A percentile compares a stretch with the other conserved stretches of the same genome.
phyloP scores from a whole-genome alignment of 1,284 basidiomycete species.

The Malassezia sympodialis region DNA sequence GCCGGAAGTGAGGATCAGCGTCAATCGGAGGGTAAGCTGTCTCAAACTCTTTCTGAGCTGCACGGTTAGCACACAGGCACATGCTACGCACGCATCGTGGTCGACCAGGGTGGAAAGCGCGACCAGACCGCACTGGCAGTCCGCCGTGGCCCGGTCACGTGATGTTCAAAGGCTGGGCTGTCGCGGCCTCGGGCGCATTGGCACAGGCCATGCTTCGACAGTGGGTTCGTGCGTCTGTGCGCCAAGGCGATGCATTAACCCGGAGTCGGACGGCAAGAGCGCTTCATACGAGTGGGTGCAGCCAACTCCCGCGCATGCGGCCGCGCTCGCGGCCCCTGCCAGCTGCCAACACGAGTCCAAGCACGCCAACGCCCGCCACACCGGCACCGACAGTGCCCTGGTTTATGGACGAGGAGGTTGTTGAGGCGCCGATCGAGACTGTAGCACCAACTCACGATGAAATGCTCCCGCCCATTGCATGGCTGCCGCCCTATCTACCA shows the following conservation, averaged over 20 bases:
- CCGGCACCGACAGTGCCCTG: conserved; percentile 22
- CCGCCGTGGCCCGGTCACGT: conserved; percentile 5
- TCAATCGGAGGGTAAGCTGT: conserved; percentile 53
- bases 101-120: neutral
- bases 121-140: neutral
- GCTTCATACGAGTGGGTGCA: neutral
- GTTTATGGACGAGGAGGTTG: conserved; percentile 32
- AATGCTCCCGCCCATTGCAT: conserved; percentile 4
- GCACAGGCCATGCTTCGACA: neutral
- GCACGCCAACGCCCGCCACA: neutral
- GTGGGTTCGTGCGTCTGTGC: neutral
- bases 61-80: neutral
- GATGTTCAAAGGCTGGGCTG: neutral
- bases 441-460: neutral
- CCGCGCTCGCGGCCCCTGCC: neutral
- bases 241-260: neutral
- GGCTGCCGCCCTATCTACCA: conserved; percentile 15
- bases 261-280: neutral
- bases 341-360: neutral
- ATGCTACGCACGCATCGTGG: conserved; percentile 13
- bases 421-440: conserved; percentile 19
- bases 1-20: conserved; percentile 75
- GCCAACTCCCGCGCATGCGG: conserved; percentile 1
- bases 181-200: neutral
- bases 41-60: conserved; percentile 35